phyloP scores from a whole-genome alignment of 768 basidiomycete species.

The Lactifluus pinguis region DNA sequence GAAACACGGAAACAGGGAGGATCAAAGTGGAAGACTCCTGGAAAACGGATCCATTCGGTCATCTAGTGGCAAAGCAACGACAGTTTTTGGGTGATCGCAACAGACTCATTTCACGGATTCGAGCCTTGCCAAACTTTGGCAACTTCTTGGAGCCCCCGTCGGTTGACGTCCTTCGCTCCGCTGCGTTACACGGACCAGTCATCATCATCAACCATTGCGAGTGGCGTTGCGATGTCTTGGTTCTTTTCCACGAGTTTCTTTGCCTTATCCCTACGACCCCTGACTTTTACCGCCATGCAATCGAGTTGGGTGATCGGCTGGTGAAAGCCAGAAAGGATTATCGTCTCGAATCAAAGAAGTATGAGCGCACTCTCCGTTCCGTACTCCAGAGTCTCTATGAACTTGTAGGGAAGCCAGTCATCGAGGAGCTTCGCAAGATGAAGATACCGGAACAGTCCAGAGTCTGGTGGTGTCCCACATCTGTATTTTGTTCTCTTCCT shows the following conservation, averaged over 20 bases:
- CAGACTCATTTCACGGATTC: neutral
- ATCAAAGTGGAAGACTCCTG: neutral
- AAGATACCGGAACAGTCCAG: neutral
- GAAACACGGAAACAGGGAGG: neutral
- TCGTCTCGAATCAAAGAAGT: neutral
- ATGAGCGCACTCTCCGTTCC: neutral
- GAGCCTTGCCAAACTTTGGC: neutral
- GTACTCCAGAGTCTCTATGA: neutral
- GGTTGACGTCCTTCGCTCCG: neutral
- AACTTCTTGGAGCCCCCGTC: neutral
- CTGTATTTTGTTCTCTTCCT: neutral
- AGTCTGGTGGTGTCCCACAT: neutral
- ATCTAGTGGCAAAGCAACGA: neutral
- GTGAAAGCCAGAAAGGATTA: neutral
- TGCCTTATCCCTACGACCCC: neutral
- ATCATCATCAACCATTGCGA: neutral
- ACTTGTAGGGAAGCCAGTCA: neutral
- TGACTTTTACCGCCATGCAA: neutral
- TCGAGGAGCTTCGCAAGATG: neutral
- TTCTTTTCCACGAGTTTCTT: neutral
- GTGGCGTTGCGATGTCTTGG: neutral
- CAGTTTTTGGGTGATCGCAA: neutral
- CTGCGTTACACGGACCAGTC: conserved; percentile 3
- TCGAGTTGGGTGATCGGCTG: neutral
- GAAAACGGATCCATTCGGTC: neutral